These are phyloP conservation scores for Pythium myriotylum DNA, from an alignment of 352 stramenopile species.

Conservation along the genomic window DNA sequence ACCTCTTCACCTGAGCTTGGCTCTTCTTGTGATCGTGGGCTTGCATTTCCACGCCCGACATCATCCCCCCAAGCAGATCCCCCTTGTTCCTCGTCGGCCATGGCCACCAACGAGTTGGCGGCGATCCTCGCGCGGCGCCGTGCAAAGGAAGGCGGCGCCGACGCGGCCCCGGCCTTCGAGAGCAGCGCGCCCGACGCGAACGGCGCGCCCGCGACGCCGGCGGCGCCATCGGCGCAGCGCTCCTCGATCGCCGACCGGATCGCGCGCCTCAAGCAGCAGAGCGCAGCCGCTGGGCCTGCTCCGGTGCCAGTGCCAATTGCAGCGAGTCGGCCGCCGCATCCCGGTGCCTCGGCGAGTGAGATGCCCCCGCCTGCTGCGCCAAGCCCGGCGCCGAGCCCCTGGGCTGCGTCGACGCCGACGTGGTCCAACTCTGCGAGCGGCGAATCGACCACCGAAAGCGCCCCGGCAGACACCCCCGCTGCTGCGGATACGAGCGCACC, in stretches of 20 bases:
- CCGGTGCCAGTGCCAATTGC: constrained; percentile 29
- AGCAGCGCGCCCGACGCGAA: constrained; percentile 8
- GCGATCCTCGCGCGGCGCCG: constrained; percentile 79
- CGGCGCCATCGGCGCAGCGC: constrained; percentile 14
- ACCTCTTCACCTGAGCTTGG: constrained; percentile 4
- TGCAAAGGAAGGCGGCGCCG: constrained; percentile 57
- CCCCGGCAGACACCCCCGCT: constrained; percentile 2
- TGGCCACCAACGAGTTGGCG: constrained; percentile 83
- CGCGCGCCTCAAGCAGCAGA: constrained; percentile 71
- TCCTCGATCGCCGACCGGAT: constrained; percentile 81
- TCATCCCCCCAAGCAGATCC: background rate
- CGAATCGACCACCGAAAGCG: constrained; percentile 17
- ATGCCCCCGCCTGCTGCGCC: background rate
- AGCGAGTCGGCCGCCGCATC: constrained; percentile 30
- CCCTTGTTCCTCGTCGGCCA: constrained; percentile 22
- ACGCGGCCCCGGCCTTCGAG: constrained; percentile 35
- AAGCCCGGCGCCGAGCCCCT: constrained; percentile 4
- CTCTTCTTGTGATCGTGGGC: constrained; percentile 8
- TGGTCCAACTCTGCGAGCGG: constrained; percentile 3
- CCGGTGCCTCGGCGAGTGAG: background rate
- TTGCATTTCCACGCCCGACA: constrained; percentile 6
- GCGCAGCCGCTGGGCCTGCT: constrained; percentile 39
- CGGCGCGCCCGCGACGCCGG: background rate
- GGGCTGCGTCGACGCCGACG: constrained; percentile 3
- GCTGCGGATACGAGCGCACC: constrained; percentile 22